Percentiles rank a stretch among this genome's conserved stretches.
Evolutionary conservation across 768 basidiomycete species (phyloP).

Genomic region (Kwoniella newhampshirensis): DNA sequence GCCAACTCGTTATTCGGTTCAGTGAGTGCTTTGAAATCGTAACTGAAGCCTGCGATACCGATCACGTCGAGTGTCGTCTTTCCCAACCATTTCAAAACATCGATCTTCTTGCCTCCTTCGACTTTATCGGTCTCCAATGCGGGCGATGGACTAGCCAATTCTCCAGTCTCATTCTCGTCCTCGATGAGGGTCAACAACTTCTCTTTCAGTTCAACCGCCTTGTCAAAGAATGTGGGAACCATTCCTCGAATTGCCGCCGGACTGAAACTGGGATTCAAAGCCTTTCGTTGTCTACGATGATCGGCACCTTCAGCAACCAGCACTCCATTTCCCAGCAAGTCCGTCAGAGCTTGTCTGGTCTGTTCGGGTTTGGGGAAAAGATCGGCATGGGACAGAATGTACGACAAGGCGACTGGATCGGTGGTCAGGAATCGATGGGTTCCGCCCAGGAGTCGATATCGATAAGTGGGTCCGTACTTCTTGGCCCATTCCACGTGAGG

Average conservation of each 20-base stretch:
- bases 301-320: constrained; percentile 57
- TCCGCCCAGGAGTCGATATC: constrained; percentile 32
- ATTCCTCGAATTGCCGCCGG: constrained; percentile 59
- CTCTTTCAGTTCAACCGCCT: constrained; percentile 58
- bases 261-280: constrained; percentile 55
- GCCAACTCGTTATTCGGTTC: constrained; percentile 86
- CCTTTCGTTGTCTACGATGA: constrained; percentile 72
- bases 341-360: constrained; percentile 69
- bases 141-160: constrained; percentile 2
- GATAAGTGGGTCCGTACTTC: constrained; percentile 39
- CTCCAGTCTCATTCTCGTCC: neutral
- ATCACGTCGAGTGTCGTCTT: constrained; percentile 74
- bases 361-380: constrained; percentile 74
- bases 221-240: constrained; percentile 63
- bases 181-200: constrained; percentile 33
- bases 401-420: constrained; percentile 71
- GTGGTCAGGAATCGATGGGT: constrained; percentile 73
- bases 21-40: constrained; percentile 80
- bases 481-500: constrained; percentile 36
- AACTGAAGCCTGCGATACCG: constrained; percentile 70
- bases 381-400: constrained; percentile 70
- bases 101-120: constrained; percentile 53
- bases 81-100: constrained; percentile 64
- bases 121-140: constrained; percentile 23
- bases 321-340: constrained; percentile 70